Percentiles rank a stretch among this genome's conserved stretches.
These are phyloP conservation scores for Penicillium polonicum DNA, from an alignment of 2,329 filamentous ascomycete species.

Conservation along the genomic window DNA sequence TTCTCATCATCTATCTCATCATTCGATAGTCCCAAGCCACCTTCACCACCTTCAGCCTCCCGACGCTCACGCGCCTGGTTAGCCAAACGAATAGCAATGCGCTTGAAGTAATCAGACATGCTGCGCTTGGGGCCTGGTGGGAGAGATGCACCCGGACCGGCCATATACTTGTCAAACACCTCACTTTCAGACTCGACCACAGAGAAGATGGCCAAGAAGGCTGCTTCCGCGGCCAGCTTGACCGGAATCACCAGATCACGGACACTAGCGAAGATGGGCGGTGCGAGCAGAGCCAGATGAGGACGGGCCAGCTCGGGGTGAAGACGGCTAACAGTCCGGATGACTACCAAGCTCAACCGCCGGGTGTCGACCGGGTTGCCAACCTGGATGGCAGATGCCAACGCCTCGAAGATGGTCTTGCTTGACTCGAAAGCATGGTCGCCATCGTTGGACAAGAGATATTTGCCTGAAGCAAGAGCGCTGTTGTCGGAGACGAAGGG, in stretches of 20 bases:
- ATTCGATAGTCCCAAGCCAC: slow-evolving; percentile 78
- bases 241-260: slow-evolving; percentile 91
- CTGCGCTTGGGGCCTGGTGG: slow-evolving; percentile 74
- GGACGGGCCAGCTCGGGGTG: slow-evolving; percentile 78
- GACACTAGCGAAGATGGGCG: slow-evolving; percentile 83
- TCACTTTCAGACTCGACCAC: slow-evolving; percentile 83
- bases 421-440: slow-evolving; percentile 68
- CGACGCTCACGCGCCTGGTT: slow-evolving; percentile 82
- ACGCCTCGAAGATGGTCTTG: slow-evolving; percentile 75
- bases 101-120: slow-evolving; percentile 97
- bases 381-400: slow-evolving; percentile 73
- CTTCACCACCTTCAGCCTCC: slow-evolving; percentile 86
- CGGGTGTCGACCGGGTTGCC: slow-evolving; percentile 79
- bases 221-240: slow-evolving; percentile 91
- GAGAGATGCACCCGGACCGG: slow-evolving; percentile 64
- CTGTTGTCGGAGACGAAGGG: slow-evolving; percentile 84
- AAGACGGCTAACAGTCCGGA: slow-evolving; percentile 78
- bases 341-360: slow-evolving; percentile 78
- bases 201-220: slow-evolving; percentile 85
- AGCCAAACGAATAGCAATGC: slow-evolving; percentile 81
- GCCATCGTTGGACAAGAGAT: slow-evolving; percentile 64
- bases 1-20: slow-evolving; percentile 93
- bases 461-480: slow-evolving; percentile 88
- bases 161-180: slow-evolving; percentile 89
- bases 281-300: slow-evolving; percentile 75